Base-by-base conservation (phyloP, 2,329 filamentous ascomycete genomes). In the Stagonosporopsis rhizophila region DNA sequence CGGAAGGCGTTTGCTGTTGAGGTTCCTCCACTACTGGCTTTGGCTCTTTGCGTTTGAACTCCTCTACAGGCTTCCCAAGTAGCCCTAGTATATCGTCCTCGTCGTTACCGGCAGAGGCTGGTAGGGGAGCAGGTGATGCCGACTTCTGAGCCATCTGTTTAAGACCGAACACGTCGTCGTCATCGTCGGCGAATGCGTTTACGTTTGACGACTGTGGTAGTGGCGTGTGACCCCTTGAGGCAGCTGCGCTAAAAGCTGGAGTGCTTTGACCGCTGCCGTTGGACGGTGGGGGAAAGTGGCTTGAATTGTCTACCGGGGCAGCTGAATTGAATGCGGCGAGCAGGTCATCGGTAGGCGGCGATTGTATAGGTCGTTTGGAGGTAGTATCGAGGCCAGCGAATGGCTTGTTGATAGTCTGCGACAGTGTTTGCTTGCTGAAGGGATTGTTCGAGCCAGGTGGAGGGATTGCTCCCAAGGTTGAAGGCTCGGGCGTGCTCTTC, bases 91-190 rank as follows among this genome's bases (percentile, higher is more conserved):
- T 85, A 73, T 89, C 85, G 40, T 92, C 88, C 32, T 85, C 77
- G 25, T 65, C 60, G 19, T 62, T 57, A 9, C 61, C 42, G 6
- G 58, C 25, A 22, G 67, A 59, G 23, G 63, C 41, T 27, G 67
- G 62, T 38, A 67, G 68, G 35, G 67, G 68, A 23, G 67, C 59
- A 19, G 62, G 49, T 14, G 69, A 56, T 9, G 67, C 55, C 5
- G 66, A 52, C 49, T 64, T 78, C 77, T 70, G 77, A 61, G 85
- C 84, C 68, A 92, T 73, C 61, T 89, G 81, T 56, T 82, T 88
- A 32, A 97, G 79, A 0, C 91, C 94, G 73, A 98, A 97, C 2
- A 92, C 91, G 70, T 96, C 92, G 70, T 96, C 92, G 65, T 88
- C 84, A 41, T 94, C 89, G 27, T 85, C 81, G 12, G 75, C 78